These are phyloP conservation scores for Petunia secreta DNA, from an alignment of 257 asterid species.

Conservation along the genomic window DNA sequence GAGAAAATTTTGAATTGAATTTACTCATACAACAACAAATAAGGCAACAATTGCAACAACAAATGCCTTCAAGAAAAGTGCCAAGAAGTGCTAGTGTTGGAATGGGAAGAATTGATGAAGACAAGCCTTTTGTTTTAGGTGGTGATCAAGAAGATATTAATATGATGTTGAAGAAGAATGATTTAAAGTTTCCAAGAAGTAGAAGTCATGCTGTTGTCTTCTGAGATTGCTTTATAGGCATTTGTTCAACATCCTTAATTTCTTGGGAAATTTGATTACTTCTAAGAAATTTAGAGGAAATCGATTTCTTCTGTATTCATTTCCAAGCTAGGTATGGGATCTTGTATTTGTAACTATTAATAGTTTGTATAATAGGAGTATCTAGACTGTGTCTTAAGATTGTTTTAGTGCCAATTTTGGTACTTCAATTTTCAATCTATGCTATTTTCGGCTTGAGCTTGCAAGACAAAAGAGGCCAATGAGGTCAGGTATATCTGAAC, in stretches of 20 bases:
- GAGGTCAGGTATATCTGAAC: too few species aligned
- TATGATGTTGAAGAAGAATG: constrained; percentile 34
- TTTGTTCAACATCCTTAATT: not conserved
- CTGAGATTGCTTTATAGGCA: not conserved
- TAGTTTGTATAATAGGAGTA: too few species aligned
- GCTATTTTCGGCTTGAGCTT: too few species aligned
- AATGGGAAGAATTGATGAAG: constrained; percentile 91
- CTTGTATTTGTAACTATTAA: too few species aligned
- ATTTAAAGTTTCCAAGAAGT: constrained; percentile 54
- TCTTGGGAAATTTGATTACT: not conserved
- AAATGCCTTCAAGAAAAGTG: constrained; percentile 42
- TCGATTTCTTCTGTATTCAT: too few species aligned
- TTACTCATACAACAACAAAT: constrained; percentile 39
- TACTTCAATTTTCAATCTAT: too few species aligned
- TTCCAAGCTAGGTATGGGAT: too few species aligned
- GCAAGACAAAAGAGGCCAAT: too few species aligned
- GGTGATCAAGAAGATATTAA: constrained; percentile 33
- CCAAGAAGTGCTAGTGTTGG: constrained; percentile 74
- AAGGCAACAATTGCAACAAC: constrained; percentile 16
- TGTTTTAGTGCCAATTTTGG: too few species aligned
- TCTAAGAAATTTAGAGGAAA: too few species aligned
- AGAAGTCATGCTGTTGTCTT: constrained; percentile 57
- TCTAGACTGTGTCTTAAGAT: too few species aligned
- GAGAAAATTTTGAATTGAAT: constrained; percentile 32
- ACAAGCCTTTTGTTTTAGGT: constrained; percentile 51